Evolutionary conservation across 352 stramenopile species (phyloP).

Genomic region (Globisporangium abappressorium): DNA sequence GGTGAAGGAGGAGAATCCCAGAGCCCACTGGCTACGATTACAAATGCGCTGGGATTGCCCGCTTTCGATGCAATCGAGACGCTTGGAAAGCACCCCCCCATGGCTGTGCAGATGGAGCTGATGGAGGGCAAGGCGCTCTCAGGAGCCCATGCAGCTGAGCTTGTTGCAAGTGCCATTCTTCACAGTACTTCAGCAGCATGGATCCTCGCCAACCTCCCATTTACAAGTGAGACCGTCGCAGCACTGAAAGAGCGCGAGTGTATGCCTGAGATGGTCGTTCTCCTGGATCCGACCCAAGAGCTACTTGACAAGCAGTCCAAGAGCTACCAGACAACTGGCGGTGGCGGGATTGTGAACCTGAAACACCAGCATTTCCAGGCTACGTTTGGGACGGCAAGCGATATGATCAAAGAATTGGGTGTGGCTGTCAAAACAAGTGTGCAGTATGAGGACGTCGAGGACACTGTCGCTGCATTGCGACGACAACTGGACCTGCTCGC

Average conservation of each 20-base stretch:
- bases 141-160: conserved; percentile 16
- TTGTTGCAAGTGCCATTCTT: conserved; percentile 24
- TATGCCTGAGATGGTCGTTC: conserved; percentile 50
- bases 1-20: background rate
- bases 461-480: conserved; percentile 32
- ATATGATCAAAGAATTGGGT: conserved; percentile 13
- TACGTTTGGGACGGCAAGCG: conserved; percentile 17
- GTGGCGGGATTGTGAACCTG: conserved; percentile 17
- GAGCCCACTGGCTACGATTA: background rate
- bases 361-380: conserved; percentile 31
- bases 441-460: conserved; percentile 14
- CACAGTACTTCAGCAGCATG: conserved; percentile 21
- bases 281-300: conserved; percentile 32
- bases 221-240: conserved; percentile 31
- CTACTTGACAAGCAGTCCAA: conserved; percentile 17
- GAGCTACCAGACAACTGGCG: conserved; percentile 1
- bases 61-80: conserved; percentile 28
- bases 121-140: conserved; percentile 35
- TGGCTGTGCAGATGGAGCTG: conserved; percentile 37
- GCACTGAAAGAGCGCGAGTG: conserved; percentile 39
- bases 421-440: conserved; percentile 10
- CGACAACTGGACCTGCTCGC: conserved; percentile 36
- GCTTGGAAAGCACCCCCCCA: conserved; percentile 25
- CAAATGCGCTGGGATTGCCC: conserved; percentile 15
- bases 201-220: conserved; percentile 52